Evolutionary conservation across 2,329 filamentous ascomycete species (phyloP), one percentile per base, ranked within the genome.

Genomic region (Alternaria longipes): DNA sequence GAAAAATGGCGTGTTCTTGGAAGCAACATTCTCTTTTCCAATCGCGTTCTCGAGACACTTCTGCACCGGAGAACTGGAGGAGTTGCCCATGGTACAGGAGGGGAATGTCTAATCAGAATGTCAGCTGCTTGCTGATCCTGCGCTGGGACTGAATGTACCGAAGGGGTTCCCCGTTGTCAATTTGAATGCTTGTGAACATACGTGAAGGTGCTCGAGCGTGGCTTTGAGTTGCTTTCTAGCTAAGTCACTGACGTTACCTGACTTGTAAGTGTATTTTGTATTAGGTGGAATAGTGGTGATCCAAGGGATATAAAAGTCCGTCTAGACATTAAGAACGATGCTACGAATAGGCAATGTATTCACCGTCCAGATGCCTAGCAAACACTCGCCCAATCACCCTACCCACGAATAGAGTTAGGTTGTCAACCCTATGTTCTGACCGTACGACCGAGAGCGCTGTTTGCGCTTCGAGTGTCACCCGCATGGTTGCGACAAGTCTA

Each of bases 11-110:
- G 70, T 67, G 11, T 57, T 54, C 40, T 72, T 67, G 49, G 65
- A 65, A 5, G 74, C 73, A 3, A 77, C 52, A 2, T 72, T 60
- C 5, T 63, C 62, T 5, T 66, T 67, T 32, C 71, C 69, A 3
- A 77, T 59, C 2, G 75, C 76, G n/a, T 63, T 65, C 9, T 63
- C 58, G 8, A 79, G 64, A 56, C 75, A 78, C 46, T 67, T 69
- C 53, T 74, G 67, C 8, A 73, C 62, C 6, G 70, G 57, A 8
- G 71, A 70, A 45, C 74, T 76, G 8, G 67, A 58, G 18, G 66
- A 59, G 26, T 77, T 77, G 14, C 75, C 75, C 76, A 78, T 78
- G 11, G 30, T 55, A 32, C 6, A 32, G 45, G n/a, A 22, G 18
- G 24, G 24, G 42, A n/a, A 16, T 26, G 12, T 52, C 18, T 40